Evolutionary conservation across 306 rosid species (phyloP).

Genomic region (Macrotyloma uniflorum): DNA sequence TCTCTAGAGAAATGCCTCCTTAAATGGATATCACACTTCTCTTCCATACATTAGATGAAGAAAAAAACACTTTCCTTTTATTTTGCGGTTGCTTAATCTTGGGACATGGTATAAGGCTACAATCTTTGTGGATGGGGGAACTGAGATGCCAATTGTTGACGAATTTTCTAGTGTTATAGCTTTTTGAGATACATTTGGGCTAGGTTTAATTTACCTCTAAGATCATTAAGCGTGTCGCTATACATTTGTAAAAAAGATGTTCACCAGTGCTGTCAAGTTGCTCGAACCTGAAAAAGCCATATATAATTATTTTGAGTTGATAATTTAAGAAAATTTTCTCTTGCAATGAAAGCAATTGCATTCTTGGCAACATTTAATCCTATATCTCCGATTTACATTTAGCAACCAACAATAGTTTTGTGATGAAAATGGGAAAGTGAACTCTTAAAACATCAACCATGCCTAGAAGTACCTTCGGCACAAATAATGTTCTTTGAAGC

Average conservation of each 20-base stretch:
- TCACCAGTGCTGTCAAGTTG: conserved; percentile 13
- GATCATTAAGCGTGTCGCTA: background rate
- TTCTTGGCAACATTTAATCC: background rate
- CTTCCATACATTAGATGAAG: conserved; percentile 20
- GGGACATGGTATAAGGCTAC: background rate
- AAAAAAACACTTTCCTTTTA: background rate
- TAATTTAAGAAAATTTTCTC: background rate
- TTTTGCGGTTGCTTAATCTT: conserved; percentile 19
- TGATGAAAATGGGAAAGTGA: background rate
- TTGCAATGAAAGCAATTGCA: background rate
- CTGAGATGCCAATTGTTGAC: background rate
- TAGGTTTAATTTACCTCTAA: conserved; percentile 13
- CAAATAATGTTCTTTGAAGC: background rate
- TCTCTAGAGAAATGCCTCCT: conserved; percentile 14
- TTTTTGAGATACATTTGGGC: background rate
- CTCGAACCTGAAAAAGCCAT: background rate
- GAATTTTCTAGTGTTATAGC: background rate
- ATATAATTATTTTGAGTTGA: background rate
- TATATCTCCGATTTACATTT: background rate
- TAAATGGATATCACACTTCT: background rate
- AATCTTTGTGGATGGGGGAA: conserved; percentile 7
- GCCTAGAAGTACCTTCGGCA: background rate
- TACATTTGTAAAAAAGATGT: conserved; percentile 2
- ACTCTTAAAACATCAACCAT: background rate
- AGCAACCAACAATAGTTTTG: background rate